A percentile compares a stretch with the other conserved stretches of the same genome.
Conservation (phyloP, 768 basidiomycete species). For the Butyriboletus loyo region DNA sequence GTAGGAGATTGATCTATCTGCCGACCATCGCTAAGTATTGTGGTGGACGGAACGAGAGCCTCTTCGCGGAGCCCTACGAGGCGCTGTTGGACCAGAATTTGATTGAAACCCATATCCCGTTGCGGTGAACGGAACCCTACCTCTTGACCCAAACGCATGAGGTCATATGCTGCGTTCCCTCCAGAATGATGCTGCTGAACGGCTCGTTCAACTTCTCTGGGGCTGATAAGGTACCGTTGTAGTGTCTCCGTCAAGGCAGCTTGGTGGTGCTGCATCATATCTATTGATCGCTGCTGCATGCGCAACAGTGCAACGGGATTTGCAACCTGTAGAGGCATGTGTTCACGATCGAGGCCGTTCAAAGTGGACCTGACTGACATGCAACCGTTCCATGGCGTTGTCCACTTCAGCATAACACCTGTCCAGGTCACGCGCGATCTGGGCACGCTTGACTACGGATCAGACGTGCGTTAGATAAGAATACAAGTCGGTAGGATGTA, state of each 20-base stretch:
- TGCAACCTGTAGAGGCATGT: constrained; percentile 17
- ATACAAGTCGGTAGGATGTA: neutral
- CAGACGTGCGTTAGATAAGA: constrained; percentile 2
- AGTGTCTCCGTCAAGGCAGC: constrained; percentile 39
- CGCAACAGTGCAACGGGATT: constrained; percentile 23
- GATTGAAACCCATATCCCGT: neutral
- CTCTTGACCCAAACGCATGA: constrained; percentile 55
- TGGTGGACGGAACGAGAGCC: neutral
- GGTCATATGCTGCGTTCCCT: constrained; percentile 38
- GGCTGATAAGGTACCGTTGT: constrained; percentile 37
- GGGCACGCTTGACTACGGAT: constrained; percentile 40
- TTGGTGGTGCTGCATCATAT: constrained; percentile 27
- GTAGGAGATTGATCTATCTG: constrained; percentile 22
- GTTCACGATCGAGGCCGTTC: neutral
- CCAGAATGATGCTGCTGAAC: constrained; percentile 40
- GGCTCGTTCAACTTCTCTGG: constrained; percentile 36
- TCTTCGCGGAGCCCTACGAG: constrained; percentile 15
- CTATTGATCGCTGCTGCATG: constrained; percentile 29
- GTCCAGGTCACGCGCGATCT: constrained; percentile 47
- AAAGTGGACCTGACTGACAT: constrained; percentile 31
- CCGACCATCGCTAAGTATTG: constrained; percentile 18
- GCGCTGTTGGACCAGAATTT: constrained; percentile 14
- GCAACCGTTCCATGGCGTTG: constrained; percentile 39
- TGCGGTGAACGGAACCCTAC: constrained; percentile 24
- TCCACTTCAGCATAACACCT: constrained; percentile 43